These are phyloP conservation scores for Globisporangium cylindrosporum DNA, from an alignment of 352 stramenopile species.

Conservation along the genomic window DNA sequence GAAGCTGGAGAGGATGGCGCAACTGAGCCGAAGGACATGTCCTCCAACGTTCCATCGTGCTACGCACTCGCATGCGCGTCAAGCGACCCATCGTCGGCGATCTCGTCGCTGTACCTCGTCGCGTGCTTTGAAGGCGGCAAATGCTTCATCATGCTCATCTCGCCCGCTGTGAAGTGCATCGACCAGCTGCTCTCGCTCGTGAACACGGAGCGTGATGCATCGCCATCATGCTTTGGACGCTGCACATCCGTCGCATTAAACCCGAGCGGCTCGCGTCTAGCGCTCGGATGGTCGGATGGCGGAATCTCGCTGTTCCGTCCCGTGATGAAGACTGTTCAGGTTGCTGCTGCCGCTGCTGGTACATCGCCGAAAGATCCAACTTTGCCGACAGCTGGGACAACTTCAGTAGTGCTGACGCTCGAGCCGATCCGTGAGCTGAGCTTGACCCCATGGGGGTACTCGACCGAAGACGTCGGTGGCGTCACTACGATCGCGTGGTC, in stretches of 20 bases:
- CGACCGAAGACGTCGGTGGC: slow-evolving; percentile 41
- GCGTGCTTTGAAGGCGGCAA: slow-evolving; percentile 75
- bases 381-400: background rate
- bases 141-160: slow-evolving; percentile 79
- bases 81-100: slow-evolving; percentile 23
- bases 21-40: slow-evolving; percentile 9
- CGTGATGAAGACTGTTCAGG: slow-evolving; percentile 22
- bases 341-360: background rate
- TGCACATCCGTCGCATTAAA: slow-evolving; percentile 56
- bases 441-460: slow-evolving; percentile 65
- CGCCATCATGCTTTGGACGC: slow-evolving; percentile 27
- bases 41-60: slow-evolving; percentile 32
- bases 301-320: slow-evolving; percentile 66
- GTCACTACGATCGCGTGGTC: slow-evolving; percentile 73
- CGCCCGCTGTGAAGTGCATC: slow-evolving; percentile 52
- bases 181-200: slow-evolving; percentile 75
- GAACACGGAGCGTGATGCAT: slow-evolving; percentile 47
- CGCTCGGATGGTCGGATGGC: slow-evolving; percentile 73
- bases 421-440: slow-evolving; percentile 61
- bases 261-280: slow-evolving; percentile 41
- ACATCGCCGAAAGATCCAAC: background rate
- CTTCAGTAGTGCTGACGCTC: slow-evolving; percentile 30
- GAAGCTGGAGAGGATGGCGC: background rate
- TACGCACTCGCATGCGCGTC: slow-evolving; percentile 55
- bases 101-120: slow-evolving; percentile 48